Base-by-base conservation (phyloP, 805 yeast genomes). In the Debaryomyces tyrocola region DNA sequence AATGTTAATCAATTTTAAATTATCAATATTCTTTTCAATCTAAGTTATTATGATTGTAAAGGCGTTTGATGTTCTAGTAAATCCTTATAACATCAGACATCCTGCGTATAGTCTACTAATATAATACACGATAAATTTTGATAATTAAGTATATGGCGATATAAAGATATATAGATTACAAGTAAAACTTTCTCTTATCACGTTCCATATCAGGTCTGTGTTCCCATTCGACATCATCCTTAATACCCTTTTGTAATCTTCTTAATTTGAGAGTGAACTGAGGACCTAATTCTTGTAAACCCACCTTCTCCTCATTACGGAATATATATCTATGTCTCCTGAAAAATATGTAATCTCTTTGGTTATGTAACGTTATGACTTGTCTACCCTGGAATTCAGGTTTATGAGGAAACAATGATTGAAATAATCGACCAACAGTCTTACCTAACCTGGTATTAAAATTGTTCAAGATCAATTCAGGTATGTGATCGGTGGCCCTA, bases 331-430 rank as follows among this genome's bases (percentile, higher is more conserved):
- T 80, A 63, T 94, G 99, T 70, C 97, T 82, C 70, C 99, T 80
- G 77, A 94, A 92, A 59, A 94, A 94, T 37, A 94, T 87, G 64
- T 78, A 94, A 66, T 94, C 99, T 74, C 99, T 79, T 66, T 94
- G 99, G 64, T 94, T 94, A 65, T 94, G 99, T 62, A 94, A 70
- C 0, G 99, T 94, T 24, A 94, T 85, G 38, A 90, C 99, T 64
- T 94, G 97, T 59, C 99, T 80, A 24, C 99, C 99, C 64, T 87
- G 87, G 56, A 94, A 81, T 61, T 94, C 97, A 1, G 99, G 99
- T 49, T 80, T 79, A 49, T 87, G 91, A 8, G 99, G 99, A 69
- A 92, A 90, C 36, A 94, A 73, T 1, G 96, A 82, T 65, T 91
- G 97, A 70, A 94, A 94, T 51, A 94, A 69, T 48, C 95, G 77